Evolutionary conservation across 305 asterid species (phyloP), one percentile per base, ranked within the genome.

Genomic region (Salvia sclarea): DNA sequence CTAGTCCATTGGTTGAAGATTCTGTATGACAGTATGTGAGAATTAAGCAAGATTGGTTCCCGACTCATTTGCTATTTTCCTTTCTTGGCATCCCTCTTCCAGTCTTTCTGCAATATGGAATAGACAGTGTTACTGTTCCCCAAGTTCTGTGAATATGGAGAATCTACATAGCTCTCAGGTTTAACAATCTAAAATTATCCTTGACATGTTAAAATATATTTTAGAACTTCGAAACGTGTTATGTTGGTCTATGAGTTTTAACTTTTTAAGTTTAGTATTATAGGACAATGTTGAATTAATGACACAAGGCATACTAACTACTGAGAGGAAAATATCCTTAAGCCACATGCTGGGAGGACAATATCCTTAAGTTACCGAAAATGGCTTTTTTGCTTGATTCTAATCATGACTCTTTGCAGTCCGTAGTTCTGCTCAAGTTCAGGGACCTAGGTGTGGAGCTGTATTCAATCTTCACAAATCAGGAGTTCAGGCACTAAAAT

Each of bases 371-470:
- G 61, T 41, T 45, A 25, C 61, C 58, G 11, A 52, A 45, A 38
- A 38, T 67, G 61, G 35, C 16, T 49, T 59, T 60, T 58, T 35
- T 59, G 59, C 57, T 78, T 72, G 67, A 73, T 61, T 24, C 45
- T 74, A 30, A 56, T 64, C 66, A 65, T 54, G 63, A 56, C 59
- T 76, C 72, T 73, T 76, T 60, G 75, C 92, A 90, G 98, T 85
- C 78, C 75, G 68, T 75, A 78, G 64, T 78, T 77, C 84, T 57
- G 75, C 95, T 73, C 82, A 69, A 80, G 75, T 71, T 75, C 81
- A 81, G 80, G 91, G 89, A 77, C 92, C 86, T 41, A 74, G 69
- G 64, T 78, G 90, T 70, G 76, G 56, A 80, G 97, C 96, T 75
- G 89, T 86, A 69, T 83, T 92, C 75, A 57, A 80, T 63, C 82